A percentile compares a stretch with the other conserved stretches of the same genome.
Conservation (phyloP, 1,284 basidiomycete species). For the Austroboletus niveus region DNA sequence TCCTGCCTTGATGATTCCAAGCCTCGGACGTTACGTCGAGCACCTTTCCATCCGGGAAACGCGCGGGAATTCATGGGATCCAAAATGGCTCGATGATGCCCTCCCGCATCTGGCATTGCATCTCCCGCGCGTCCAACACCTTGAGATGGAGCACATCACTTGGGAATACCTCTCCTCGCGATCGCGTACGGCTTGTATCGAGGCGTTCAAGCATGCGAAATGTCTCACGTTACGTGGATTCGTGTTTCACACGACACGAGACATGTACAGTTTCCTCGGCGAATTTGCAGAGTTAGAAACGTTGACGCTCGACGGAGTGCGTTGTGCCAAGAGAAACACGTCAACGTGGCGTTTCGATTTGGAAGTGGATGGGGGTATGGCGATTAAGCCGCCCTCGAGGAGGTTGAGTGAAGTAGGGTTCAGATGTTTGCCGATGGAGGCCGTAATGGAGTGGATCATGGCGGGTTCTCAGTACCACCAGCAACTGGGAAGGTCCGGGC, state of each 20-base stretch:
- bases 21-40: slow-evolving; percentile 22
- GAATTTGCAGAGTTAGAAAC: slow-evolving; percentile 28
- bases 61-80: slow-evolving; percentile 33
- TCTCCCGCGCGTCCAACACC: slow-evolving; percentile 18
- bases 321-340: slow-evolving; percentile 20
- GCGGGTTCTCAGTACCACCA: slow-evolving; percentile 14
- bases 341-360: slow-evolving; percentile 8
- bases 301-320: slow-evolving; percentile 31
- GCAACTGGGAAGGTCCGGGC: slow-evolving; percentile 2
- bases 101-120: slow-evolving; percentile 24
- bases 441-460: slow-evolving; percentile 31
- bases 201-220: slow-evolving; percentile 21
- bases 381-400: slow-evolving; percentile 19
- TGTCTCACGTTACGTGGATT: slow-evolving; percentile 27
- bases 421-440: slow-evolving; percentile 19
- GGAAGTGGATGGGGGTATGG: slow-evolving; percentile 3
- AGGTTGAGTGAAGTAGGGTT: slow-evolving; percentile 28
- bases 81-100: slow-evolving; percentile 32
- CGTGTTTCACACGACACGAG: slow-evolving; percentile 24
- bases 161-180: slow-evolving; percentile 33
- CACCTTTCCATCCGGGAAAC: slow-evolving; percentile 30
- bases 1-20: slow-evolving; percentile 19
- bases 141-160: slow-evolving; percentile 31
- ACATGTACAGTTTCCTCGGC: slow-evolving; percentile 30
- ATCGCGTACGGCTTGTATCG: slow-evolving; percentile 28